Conservation (phyloP, 345 rosid species). For the Brassica juncea region DNA sequence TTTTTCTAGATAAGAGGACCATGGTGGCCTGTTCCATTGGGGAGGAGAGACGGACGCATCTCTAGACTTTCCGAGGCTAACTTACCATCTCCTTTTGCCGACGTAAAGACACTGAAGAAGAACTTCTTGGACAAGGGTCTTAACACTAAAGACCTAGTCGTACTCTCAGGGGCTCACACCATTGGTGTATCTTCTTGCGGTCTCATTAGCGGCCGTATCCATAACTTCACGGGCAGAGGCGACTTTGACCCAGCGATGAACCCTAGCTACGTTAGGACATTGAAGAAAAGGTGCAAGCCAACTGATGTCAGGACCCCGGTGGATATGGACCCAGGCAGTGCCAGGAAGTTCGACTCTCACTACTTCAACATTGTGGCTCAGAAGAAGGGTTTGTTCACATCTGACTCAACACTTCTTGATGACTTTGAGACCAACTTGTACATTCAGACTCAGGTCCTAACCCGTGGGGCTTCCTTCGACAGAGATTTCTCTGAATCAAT, state of each 20-base stretch:
- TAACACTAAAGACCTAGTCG: slow-evolving; percentile 51
- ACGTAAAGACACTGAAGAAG: slow-evolving; percentile 40
- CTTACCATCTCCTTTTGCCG: slow-evolving; percentile 46
- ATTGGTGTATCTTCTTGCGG: background rate
- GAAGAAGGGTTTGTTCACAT: slow-evolving; percentile 9
- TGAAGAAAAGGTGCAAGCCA: slow-evolving; percentile 10
- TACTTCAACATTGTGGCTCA: background rate
- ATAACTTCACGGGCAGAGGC: slow-evolving; percentile 2
- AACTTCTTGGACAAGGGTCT: slow-evolving; percentile 49
- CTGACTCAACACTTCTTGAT: background rate
- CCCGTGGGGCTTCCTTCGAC: background rate
- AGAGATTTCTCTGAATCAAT: background rate
- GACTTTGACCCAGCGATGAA: slow-evolving; percentile 13
- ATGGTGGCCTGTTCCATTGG: slow-evolving; percentile 58
- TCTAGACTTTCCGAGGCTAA: slow-evolving; percentile 41
- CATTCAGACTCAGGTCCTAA: background rate
- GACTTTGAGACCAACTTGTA: background rate
- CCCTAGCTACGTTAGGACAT: slow-evolving; percentile 3
- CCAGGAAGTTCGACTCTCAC: background rate
- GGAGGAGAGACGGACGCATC: slow-evolving; percentile 62
- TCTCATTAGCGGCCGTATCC: background rate
- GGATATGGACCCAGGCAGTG: slow-evolving; percentile 11
- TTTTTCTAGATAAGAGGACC: slow-evolving; percentile 46
- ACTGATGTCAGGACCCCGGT: background rate
- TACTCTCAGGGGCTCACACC: slow-evolving; percentile 30